Conservation (phyloP, 2,329 filamentous ascomycete genomes). For the Zymoseptoria ardabiliae region DNA sequence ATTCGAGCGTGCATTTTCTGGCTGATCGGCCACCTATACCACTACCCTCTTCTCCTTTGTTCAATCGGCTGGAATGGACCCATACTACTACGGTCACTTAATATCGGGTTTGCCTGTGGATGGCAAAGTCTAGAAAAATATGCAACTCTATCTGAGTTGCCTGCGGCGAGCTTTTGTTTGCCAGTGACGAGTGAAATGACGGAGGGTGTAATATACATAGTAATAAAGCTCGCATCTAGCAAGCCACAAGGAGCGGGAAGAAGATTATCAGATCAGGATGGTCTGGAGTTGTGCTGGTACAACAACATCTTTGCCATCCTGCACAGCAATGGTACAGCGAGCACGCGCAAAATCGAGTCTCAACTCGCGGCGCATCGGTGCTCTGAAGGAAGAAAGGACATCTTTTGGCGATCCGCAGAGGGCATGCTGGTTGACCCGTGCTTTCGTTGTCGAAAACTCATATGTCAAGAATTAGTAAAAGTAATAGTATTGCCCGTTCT, state of each 20-base stretch:
- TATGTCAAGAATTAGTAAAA: constrained; percentile 5
- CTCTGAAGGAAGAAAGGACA: not conserved
- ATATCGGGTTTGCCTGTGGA: constrained; percentile 4
- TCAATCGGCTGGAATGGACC: constrained; percentile 6
- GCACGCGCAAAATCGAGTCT: not conserved
- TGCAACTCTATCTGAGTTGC: constrained; percentile 2
- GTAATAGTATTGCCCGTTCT: constrained; percentile 5
- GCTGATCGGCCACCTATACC: constrained; percentile 9
- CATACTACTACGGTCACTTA: constrained; percentile 8
- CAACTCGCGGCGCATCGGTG: constrained; percentile 1
- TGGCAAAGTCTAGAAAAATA: not conserved
- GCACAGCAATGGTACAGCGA: not conserved
- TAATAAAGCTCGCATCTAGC: not conserved
- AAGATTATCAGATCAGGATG: not conserved
- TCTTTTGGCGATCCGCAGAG: not conserved
- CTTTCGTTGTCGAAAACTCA: not conserved
- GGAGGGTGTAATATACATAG: constrained; percentile 9
- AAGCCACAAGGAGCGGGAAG: not conserved
- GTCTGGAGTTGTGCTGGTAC: not conserved
- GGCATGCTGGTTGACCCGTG: constrained; percentile 3
- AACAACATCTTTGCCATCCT: not conserved
- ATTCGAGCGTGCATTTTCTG: constrained; percentile 4
- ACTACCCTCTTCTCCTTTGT: constrained; percentile 15
- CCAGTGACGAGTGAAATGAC: constrained; percentile 11
- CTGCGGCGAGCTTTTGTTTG: not conserved